Evolutionary conservation across 257 asterid species (phyloP).

Genomic region (Jasminum sambac): DNA sequence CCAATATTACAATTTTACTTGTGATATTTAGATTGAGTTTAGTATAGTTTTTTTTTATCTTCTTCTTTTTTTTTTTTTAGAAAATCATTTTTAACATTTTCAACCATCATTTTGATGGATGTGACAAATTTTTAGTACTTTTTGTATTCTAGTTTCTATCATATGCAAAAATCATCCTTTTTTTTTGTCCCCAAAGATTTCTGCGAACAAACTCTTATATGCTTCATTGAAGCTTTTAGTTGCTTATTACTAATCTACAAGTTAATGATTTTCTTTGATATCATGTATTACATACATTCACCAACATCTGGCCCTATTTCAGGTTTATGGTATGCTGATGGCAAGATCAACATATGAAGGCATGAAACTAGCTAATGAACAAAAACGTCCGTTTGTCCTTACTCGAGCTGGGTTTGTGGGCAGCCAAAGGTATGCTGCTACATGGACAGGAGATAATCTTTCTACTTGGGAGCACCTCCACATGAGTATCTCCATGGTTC

Average conservation of each 20-base stretch:
- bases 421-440: slow-evolving; percentile 95
- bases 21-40: background rate
- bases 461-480: slow-evolving; percentile 98
- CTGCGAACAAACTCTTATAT: background rate
- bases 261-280: background rate
- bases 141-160: no score
- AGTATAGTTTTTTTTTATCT: no score
- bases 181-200: no score
- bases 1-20: slow-evolving; percentile 6
- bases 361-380: slow-evolving; percentile 72
- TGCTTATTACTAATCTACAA: background rate
- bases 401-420: slow-evolving; percentile 98
- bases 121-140: no score
- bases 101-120: no score
- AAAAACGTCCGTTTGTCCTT: slow-evolving; percentile 89
- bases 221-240: background rate
- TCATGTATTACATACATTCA: slow-evolving; percentile 9
- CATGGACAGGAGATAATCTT: slow-evolving; percentile 99
- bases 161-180: no score
- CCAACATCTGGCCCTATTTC: slow-evolving; percentile 9
- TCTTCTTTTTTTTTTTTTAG: no score
- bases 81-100: no score
- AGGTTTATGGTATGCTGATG: slow-evolving; percentile 99
- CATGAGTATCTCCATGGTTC: slow-evolving; percentile 94
- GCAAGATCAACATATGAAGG: slow-evolving; percentile 94